A percentile compares a stretch with the other conserved stretches of the same genome.
Conservation (phyloP, 2,329 filamentous ascomycete genomes). For the Metarhizium album region DNA sequence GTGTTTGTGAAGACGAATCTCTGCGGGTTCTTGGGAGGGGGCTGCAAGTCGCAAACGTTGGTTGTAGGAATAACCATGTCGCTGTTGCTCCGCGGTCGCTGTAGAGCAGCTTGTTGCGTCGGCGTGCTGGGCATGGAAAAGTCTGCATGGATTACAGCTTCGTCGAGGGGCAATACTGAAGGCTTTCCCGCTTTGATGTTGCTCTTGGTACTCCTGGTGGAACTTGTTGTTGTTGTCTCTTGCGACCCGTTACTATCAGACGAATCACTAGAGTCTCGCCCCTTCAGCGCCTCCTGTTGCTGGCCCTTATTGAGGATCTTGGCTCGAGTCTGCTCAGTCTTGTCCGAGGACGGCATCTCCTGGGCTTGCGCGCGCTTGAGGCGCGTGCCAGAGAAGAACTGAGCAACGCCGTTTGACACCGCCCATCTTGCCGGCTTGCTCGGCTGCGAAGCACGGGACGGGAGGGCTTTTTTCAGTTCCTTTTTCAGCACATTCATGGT, state of each 20-base stretch:
- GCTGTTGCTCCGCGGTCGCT: background rate
- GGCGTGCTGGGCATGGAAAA: background rate
- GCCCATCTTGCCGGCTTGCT: slow-evolving; percentile 34
- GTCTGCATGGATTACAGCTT: slow-evolving; percentile 2
- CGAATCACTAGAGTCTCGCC: slow-evolving; percentile 3
- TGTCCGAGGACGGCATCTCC: slow-evolving; percentile 32
- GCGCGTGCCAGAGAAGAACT: slow-evolving; percentile 41
- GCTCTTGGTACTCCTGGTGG: background rate
- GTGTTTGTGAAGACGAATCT: slow-evolving; percentile 19
- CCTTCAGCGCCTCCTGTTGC: background rate
- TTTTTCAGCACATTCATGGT: background rate
- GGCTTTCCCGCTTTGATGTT: background rate
- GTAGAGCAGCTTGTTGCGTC: background rate
- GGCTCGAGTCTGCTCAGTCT: background rate
- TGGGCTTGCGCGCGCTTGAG: slow-evolving; percentile 47
- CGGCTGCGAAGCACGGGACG: background rate
- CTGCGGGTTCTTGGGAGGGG: slow-evolving; percentile 2
- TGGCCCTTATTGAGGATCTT: background rate
- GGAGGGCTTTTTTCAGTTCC: background rate
- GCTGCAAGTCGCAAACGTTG: background rate
- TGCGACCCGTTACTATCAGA: background rate
- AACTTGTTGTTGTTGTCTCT: background rate
- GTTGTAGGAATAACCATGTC: slow-evolving; percentile 10
- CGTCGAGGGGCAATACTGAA: background rate
- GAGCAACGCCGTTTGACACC: slow-evolving; percentile 45